These are phyloP conservation scores for Melampsora americana DNA, from an alignment of 1,284 basidiomycete species.

Conservation along the genomic window DNA sequence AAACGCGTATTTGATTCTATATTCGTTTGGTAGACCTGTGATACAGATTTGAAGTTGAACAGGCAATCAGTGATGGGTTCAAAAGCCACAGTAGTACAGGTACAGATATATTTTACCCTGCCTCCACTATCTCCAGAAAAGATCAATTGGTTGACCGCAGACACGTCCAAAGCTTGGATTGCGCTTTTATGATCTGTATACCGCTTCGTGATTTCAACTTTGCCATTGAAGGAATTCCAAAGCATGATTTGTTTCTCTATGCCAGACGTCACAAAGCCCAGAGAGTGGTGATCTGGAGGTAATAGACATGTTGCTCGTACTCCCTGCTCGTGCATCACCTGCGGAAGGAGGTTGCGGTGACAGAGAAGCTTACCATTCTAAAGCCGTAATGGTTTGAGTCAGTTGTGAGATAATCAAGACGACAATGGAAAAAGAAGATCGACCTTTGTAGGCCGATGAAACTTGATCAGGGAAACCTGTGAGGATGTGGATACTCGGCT, in stretches of 20 bases:
- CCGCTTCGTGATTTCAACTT: not conserved
- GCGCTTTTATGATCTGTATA: not conserved
- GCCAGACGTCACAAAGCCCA: conserved; percentile 30
- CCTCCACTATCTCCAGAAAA: not conserved
- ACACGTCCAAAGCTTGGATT: not conserved
- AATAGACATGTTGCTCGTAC: conserved; percentile 30
- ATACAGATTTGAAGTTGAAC: not conserved
- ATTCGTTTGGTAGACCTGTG: not conserved
- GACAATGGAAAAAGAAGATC: not conserved
- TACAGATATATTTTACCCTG: conserved; percentile 6
- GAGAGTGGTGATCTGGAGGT: not conserved
- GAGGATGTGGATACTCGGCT: not conserved
- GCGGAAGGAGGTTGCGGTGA: conserved; percentile 8
- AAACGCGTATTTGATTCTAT: not conserved
- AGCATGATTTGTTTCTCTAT: conserved; percentile 20
- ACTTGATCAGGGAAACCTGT: conserved; percentile 22
- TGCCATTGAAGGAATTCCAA: conserved; percentile 16
- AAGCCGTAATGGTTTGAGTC: not conserved
- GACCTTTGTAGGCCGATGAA: conserved; percentile 9
- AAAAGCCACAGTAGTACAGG: not conserved
- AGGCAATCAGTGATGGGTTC: not conserved
- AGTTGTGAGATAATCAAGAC: not conserved
- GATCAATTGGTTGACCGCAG: not conserved
- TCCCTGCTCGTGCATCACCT: conserved; percentile 32
- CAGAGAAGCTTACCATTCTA: conserved; percentile 10